phyloP scores from a whole-genome alignment of 108 stramenopile species.

The Conticribra guillardii region DNA sequence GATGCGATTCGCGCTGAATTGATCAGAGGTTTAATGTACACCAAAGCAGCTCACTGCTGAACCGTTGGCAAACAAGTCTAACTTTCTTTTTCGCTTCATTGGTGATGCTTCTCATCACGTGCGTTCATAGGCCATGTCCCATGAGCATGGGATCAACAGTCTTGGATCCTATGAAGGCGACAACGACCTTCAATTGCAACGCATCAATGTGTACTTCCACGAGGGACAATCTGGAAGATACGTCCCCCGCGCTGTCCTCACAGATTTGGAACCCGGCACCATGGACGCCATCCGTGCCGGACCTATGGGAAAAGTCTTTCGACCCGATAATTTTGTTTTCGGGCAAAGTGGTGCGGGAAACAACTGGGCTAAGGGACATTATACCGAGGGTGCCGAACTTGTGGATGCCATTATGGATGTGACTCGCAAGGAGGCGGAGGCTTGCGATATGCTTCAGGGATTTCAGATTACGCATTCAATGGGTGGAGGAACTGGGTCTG shows the following conservation, averaged over 20 bases:
- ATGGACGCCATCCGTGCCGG: conserved; percentile 88
- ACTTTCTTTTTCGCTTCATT: background rate
- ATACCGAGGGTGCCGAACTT: conserved; percentile 89
- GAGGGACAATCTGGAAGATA: conserved; percentile 81
- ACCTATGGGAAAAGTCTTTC: conserved; percentile 78
- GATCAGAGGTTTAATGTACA: too few relatives aligned
- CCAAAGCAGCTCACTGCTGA: too few relatives aligned
- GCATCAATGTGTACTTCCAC: conserved; percentile 89
- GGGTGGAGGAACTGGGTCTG: conserved; percentile 87
- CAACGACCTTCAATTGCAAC: conserved; percentile 80
- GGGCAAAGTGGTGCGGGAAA: conserved; percentile 87
- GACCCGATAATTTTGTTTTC: conserved; percentile 90
- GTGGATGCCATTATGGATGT: conserved; percentile 86
- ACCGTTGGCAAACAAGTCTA: too few relatives aligned
- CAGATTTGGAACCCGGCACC: conserved; percentile 83
- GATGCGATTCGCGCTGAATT: too few relatives aligned
- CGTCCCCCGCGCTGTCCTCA: conserved; percentile 83
- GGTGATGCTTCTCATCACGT: background rate
- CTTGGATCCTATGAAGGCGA: conserved; percentile 61
- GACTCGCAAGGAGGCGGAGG: conserved; percentile 88
- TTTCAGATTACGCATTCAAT: conserved; percentile 91
- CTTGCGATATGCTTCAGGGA: conserved; percentile 85
- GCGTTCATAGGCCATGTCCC: conserved; percentile 65
- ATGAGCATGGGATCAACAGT: conserved; percentile 81
- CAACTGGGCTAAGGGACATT: conserved; percentile 93